Evolutionary conservation across 2,329 filamentous ascomycete species (phyloP), one percentile per base, ranked within the genome.

Genomic region (Colletotrichum cuscutae): DNA sequence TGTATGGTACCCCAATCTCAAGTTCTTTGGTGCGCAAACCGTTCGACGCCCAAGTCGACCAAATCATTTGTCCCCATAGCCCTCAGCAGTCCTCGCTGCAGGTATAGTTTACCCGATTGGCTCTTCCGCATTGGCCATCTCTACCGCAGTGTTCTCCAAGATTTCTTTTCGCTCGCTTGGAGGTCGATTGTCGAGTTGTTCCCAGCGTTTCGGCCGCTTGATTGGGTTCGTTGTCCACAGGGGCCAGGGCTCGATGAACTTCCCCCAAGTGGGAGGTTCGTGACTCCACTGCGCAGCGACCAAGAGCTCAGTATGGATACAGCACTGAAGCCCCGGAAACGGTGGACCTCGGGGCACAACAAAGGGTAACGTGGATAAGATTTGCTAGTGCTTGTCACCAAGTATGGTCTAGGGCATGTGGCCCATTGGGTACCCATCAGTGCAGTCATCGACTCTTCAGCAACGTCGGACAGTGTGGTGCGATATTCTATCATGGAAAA

Each of bases 181-280:
- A 30, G n/a, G 37, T 24, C 12, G 49, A 15, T 19, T 53, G 5
- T 63, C 30, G 5, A 24, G 30, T 5, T 37, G n/a, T 42, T 65
- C 42, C 53, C 67, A 65, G 32, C 35, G 54, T 46, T 58, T 59
- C 42, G 65, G 65, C 69, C 42, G 37, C 46, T 60, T 59, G 58
- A 60, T 64, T 30, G 49, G 65, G 32, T 60, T 64, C 35, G 24
- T 35, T 65, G 32, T 26, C 54, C 66, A 42, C 53, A n/a, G n/a
- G 35, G 53, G 61, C 57, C 69, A 72, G 52, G 58, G 49, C 35
- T 61, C 49, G 59, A 66, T 61, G 56, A 24, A 54, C 66, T 70
- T 70, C 70, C 70, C 66, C 70, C 65, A 61, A 61, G 54, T 42
- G 68, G 49, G 30, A 62, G 30, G 22, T 56, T 37, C 32, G 8